phyloP scores from a whole-genome alignment of 768 basidiomycete species.

The Coprinopsis sp. region DNA sequence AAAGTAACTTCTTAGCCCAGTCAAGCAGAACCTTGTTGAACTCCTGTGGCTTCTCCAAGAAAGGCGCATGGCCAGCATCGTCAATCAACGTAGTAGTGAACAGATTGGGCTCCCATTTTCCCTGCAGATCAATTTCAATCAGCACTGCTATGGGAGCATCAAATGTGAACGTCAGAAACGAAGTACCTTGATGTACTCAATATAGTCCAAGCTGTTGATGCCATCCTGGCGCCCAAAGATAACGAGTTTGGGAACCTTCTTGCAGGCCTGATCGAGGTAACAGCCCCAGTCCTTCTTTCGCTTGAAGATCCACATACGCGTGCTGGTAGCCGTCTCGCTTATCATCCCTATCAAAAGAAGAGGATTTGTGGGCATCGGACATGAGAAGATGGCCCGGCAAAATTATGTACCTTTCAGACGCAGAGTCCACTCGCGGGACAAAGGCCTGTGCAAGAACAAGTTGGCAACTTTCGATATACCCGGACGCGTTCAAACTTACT shows the following conservation, averaged over 20 bases:
- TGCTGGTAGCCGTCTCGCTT: constrained; percentile 3
- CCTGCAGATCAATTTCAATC: not conserved
- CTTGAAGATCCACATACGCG: constrained; percentile 8
- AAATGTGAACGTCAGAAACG: not conserved
- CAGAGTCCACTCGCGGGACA: constrained; percentile 4
- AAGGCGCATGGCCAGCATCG: constrained; percentile 2
- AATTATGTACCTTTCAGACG: too few species aligned
- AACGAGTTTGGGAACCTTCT: constrained; percentile 4
- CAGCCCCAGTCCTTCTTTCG: constrained; percentile 7
- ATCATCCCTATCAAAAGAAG: constrained; percentile 7
- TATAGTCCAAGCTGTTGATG: constrained; percentile 6
- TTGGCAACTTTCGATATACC: not conserved
- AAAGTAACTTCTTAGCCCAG: not conserved
- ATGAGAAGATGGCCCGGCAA: too few species aligned
- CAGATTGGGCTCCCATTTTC: constrained; percentile 4
- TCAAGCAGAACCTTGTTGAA: constrained; percentile 4
- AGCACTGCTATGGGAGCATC: not conserved
- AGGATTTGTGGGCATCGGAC: too few species aligned
- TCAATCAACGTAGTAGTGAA: constrained; percentile 3
- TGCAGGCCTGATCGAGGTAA: constrained; percentile 6
- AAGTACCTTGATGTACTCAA: constrained; percentile 7
- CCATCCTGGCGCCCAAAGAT: constrained; percentile 6
- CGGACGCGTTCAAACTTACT: not conserved
- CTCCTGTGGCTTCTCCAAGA: constrained; percentile 6
- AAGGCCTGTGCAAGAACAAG: not conserved